Evolutionary conservation across 1,284 basidiomycete genomes (phyloP).

Genomic region (Cystobasidium slooffiae): DNA sequence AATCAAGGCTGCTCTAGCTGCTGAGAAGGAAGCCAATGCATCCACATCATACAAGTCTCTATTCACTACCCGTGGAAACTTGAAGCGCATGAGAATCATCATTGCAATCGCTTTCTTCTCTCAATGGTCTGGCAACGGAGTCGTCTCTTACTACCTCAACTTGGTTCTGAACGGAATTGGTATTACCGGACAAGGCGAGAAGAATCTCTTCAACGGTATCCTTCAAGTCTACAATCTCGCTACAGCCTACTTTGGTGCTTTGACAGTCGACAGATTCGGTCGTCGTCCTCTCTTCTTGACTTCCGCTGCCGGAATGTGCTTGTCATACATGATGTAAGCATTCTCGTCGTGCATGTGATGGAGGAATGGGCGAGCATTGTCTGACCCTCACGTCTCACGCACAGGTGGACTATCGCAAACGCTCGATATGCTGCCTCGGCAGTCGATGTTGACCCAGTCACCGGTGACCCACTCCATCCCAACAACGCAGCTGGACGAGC

Average conservation of each 20-base stretch:
- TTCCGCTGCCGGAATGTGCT: constrained; percentile 68
- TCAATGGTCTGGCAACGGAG: constrained; percentile 72
- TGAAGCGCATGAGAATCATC: constrained; percentile 70
- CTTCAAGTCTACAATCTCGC: constrained; percentile 58
- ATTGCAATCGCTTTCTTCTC: constrained; percentile 65
- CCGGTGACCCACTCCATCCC: not conserved
- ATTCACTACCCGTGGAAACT: constrained; percentile 66
- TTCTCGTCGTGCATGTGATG: not conserved
- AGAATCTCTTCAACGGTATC: constrained; percentile 35
- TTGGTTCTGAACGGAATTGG: constrained; percentile 26
- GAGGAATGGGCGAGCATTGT: not conserved
- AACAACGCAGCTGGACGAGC: constrained; percentile 62
- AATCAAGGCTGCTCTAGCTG: constrained; percentile 69
- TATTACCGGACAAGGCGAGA: constrained; percentile 14
- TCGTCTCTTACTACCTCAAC: constrained; percentile 63
- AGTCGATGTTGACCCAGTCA: constrained; percentile 47
- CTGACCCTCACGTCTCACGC: not conserved
- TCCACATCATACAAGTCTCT: constrained; percentile 56
- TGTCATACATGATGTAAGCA: constrained; percentile 65
- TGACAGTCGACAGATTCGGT: constrained; percentile 63
- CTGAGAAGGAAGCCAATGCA: constrained; percentile 65
- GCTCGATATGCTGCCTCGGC: constrained; percentile 64
- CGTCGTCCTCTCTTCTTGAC: constrained; percentile 68
- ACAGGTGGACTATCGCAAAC: constrained; percentile 69
- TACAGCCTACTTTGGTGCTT: constrained; percentile 63